Evolutionary conservation across 202 grass and related monocot genomes (phyloP), one percentile per base, ranked within the genome.

Genomic region (Brachypodium distachyon): DNA sequence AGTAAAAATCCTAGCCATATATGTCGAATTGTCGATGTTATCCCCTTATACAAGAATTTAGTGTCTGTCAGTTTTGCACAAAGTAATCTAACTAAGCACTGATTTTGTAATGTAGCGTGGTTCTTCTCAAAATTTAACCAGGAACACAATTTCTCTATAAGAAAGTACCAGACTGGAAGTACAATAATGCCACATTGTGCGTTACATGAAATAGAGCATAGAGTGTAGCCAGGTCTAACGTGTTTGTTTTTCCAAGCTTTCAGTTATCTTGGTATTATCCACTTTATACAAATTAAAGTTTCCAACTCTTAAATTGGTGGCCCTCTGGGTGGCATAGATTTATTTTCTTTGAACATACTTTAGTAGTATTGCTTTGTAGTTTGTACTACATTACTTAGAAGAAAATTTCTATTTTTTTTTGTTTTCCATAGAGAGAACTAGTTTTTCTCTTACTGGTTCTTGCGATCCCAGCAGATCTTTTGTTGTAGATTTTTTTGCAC

Each of bases 401-500:
- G 53, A 49, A 19, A 9, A 26, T n/a, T 34, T 29, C 73, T n/a
- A n/a, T 36, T 77, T 12, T 42, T 78, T 44, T 75, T 63, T 40
- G 6, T 84, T 64, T n/a, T 61, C 61, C 16, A 7, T 64, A 2
- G 74, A 63, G 43, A 70, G 8, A 49, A 65, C n/a, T 77, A 38
- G 9, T 22, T 71, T 40, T 59, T 31, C 27, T 31, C 29, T 87
- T 82, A 42, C 17, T 77, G 22, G 7, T 29, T 67, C 37, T 75
- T 65, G 57, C 1, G 9, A 66, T 52, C 79, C 41, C 27, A 36
- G 34, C 21, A 82, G 64, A 42, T 73, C n/a, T 48, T 42, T 67
- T 83, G 28, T 28, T 77, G 19, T 83, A 27, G 6, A 16, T 57
- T 67, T 50, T 73, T 54, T 77, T 74, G 27, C 51, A 67, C 26